A percentile compares a stretch with the other conserved stretches of the same genome.
These are phyloP conservation scores for Rhizopogon vulgaris DNA, from an alignment of 768 basidiomycete genomes.

Conservation along the genomic window DNA sequence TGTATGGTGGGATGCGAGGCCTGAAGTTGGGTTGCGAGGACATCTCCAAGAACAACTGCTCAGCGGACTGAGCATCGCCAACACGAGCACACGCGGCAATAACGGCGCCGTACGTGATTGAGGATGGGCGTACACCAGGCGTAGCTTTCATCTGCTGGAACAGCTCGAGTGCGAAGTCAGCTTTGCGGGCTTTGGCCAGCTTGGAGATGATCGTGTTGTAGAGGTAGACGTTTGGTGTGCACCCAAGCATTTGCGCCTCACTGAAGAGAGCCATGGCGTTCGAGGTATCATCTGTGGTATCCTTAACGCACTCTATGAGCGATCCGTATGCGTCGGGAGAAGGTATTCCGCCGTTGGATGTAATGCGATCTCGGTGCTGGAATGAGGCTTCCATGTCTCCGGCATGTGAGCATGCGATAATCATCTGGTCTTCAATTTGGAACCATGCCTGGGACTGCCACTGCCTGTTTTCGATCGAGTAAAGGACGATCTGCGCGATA, in stretches of 20 bases:
- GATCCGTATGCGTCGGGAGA: conserved; percentile 90
- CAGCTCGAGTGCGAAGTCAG: conserved; percentile 79
- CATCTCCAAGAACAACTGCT: conserved; percentile 86
- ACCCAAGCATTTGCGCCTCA: conserved; percentile 65
- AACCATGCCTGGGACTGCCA: conserved; percentile 63
- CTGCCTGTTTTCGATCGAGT: conserved; percentile 34
- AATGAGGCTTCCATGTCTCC: conserved; percentile 79
- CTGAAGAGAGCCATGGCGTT: conserved; percentile 82
- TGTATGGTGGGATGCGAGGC: conserved; percentile 91
- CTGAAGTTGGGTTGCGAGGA: conserved; percentile 60
- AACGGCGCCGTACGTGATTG: conserved; percentile 92
- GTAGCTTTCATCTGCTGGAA: conserved; percentile 81
- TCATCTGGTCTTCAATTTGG: conserved; percentile 81
- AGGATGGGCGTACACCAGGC: conserved; percentile 52
- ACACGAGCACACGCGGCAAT: conserved; percentile 93
- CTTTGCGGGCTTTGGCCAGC: conserved; percentile 89
- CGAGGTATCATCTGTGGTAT: conserved; percentile 92
- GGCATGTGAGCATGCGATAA: conserved; percentile 76
- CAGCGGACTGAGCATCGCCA: conserved; percentile 80
- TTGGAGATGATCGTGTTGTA: conserved; percentile 98
- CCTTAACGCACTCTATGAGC: conserved; percentile 79
- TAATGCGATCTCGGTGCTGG: conserved; percentile 69
- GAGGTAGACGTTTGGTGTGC: conserved; percentile 77
- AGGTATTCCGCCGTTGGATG: conserved; percentile 72
- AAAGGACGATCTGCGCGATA: conserved; percentile 57